Evolutionary conservation across 164 flowering plant genomes (phyloP).

Genomic region (Piper longum): DNA sequence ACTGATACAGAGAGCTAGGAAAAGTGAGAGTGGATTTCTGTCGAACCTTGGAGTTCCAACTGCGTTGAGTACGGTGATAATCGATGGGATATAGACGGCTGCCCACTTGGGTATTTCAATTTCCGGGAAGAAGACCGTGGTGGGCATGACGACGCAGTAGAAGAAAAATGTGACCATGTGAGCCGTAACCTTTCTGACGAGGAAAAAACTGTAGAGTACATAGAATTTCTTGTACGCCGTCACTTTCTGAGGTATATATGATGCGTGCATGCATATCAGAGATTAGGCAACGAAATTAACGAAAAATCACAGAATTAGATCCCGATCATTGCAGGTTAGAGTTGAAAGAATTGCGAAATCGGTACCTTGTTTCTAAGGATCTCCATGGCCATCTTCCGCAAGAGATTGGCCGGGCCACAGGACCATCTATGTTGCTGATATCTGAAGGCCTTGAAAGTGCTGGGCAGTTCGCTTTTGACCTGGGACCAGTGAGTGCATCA

Average conservation of each 20-base stretch:
- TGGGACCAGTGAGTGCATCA: constrained; percentile 1
- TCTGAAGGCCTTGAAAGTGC: constrained; percentile 63
- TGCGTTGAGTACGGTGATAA: too few species aligned
- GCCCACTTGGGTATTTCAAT: constrained; percentile 91
- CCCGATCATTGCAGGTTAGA: too few species aligned
- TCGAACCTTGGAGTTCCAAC: too few species aligned
- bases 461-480: constrained; percentile 73
- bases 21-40: too few species aligned
- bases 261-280: too few species aligned
- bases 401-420: constrained; percentile 76
- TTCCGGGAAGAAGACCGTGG: constrained; percentile 77
- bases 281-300: too few species aligned
- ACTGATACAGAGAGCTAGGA: background rate
- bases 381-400: constrained; percentile 54
- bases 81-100: constrained; percentile 7
- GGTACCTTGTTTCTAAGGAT: constrained; percentile 31
- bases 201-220: constrained; percentile 94
- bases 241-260: constrained; percentile 43
- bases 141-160: constrained; percentile 79
- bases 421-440: constrained; percentile 83
- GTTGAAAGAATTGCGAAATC: too few species aligned
- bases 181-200: constrained; percentile 84
- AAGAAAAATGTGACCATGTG: constrained; percentile 79
- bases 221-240: constrained; percentile 77
- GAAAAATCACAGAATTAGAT: too few species aligned